Base-by-base conservation (phyloP, 2,329 filamentous ascomycete species). In the Chaetomiaceae sp. region DNA sequence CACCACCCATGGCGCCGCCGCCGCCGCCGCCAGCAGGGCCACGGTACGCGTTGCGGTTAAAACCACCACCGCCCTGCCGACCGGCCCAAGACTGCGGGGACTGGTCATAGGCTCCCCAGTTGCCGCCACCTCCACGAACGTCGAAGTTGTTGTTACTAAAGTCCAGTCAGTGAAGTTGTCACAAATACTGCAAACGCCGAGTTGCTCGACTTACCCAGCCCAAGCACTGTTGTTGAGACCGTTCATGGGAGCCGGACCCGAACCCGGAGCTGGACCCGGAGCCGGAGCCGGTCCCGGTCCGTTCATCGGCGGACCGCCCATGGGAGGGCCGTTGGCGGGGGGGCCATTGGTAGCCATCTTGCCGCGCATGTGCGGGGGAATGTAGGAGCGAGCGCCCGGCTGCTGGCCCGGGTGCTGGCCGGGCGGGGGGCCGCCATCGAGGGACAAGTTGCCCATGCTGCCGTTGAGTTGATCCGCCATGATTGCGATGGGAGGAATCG, bases 391-490 rank as follows among this genome's bases (percentile, higher is more conserved):
- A 58, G 71, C 68, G 32, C 62, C 60, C 20, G 56, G 58, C 52
- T 55, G 61, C n/a, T n/a, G n/a, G n/a, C n/a, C n/a, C n/a, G n/a
- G n/a, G n/a, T n/a, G n/a, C n/a, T n/a, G n/a, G n/a, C n/a, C n/a
- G 48, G 65, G 65, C 48, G 69, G 48, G 29, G 45, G 47, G 38
- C 10, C 27, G 14, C 27, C 27, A 9, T 55, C 80, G 55, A 91
- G 73, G 68, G 72, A 83, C 62, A 91, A 74, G 65, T 81, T 80
- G 65, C 76, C 78, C 79, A 91, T 89, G 47, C 51, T 50, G 45
- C 51, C 44, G 74, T 88, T 88, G 61, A 93, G 78, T 74, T 90
- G 83, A 62, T 88, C 84, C 67, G 85, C 85, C 85, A 89, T 89
- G 64, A 68, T 83, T 71, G 61, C 18, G 26, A 9, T 26, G 7